phyloP scores from a whole-genome alignment of 768 basidiomycete species.

The Melanogaster broomeanus region DNA sequence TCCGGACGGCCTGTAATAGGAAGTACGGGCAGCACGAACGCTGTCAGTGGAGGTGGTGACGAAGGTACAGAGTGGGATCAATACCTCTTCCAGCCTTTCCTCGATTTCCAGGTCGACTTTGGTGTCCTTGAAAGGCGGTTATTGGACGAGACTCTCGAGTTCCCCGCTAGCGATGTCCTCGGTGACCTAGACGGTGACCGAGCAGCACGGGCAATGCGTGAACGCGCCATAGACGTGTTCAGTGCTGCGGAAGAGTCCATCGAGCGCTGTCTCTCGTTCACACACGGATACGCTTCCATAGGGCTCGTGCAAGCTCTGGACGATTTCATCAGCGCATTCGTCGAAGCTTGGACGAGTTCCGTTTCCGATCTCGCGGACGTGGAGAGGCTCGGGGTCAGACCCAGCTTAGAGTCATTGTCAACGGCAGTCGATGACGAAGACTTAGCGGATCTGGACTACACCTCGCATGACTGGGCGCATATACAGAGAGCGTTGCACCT shows the following conservation, averaged over 20 bases:
- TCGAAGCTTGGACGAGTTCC: constrained; percentile 61
- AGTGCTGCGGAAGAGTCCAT: constrained; percentile 79
- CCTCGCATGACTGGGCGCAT: constrained; percentile 83
- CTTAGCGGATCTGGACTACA: constrained; percentile 82
- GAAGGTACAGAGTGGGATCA: constrained; percentile 75
- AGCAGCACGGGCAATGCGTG: constrained; percentile 66
- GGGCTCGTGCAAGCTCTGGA: constrained; percentile 79
- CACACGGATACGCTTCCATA: constrained; percentile 83
- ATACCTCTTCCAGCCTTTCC: constrained; percentile 90
- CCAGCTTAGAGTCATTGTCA: constrained; percentile 32
- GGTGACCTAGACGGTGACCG: constrained; percentile 37
- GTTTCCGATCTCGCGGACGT: constrained; percentile 41
- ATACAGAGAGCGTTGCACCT: constrained; percentile 85
- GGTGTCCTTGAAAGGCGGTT: constrained; percentile 71
- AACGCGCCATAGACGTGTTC: constrained; percentile 75
- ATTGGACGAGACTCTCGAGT: constrained; percentile 59
- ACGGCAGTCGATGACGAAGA: constrained; percentile 48
- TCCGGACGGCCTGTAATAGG: constrained; percentile 18
- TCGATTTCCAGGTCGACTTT: constrained; percentile 89
- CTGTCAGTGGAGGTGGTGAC: constrained; percentile 7
- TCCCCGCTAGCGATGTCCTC: constrained; percentile 38
- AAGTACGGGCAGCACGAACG: constrained; percentile 9
- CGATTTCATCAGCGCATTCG: constrained; percentile 66
- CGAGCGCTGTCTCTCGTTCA: constrained; percentile 72
- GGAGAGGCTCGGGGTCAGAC: constrained; percentile 26